These are phyloP conservation scores for Teratosphaeria zuluensis DNA, from an alignment of 2,329 filamentous ascomycete genomes.

Conservation along the genomic window DNA sequence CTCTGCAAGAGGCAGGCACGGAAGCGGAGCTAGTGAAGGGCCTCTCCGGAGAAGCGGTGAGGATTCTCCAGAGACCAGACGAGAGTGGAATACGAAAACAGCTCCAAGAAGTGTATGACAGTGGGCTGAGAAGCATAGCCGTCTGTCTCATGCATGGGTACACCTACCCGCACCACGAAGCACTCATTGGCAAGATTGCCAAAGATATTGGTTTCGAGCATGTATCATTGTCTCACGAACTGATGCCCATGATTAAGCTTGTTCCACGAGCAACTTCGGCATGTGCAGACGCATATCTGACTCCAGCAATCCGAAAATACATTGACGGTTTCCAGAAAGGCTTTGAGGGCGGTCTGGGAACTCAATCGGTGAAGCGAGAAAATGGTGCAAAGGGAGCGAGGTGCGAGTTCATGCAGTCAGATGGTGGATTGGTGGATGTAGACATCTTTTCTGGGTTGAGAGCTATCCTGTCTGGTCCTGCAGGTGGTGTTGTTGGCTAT, in stretches of 20 bases:
- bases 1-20: slow-evolving; percentile 35
- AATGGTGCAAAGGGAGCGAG: slow-evolving; percentile 58
- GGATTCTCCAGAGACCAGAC: slow-evolving; percentile 56
- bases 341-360: slow-evolving; percentile 71
- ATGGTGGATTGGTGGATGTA: slow-evolving; percentile 62
- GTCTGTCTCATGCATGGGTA: slow-evolving; percentile 90
- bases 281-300: slow-evolving; percentile 71
- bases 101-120: slow-evolving; percentile 57
- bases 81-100: slow-evolving; percentile 48
- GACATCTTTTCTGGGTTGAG: slow-evolving; percentile 74
- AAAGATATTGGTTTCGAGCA: slow-evolving; percentile 73
- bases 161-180: slow-evolving; percentile 80
- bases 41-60: slow-evolving; percentile 63
- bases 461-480: slow-evolving; percentile 79
- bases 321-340: slow-evolving; percentile 68
- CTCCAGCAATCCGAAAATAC: slow-evolving; percentile 69
- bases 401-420: slow-evolving; percentile 93
- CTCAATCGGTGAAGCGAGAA: slow-evolving; percentile 60
- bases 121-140: slow-evolving; percentile 70
- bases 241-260: slow-evolving; percentile 85
- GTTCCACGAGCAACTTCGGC: slow-evolving; percentile 67
- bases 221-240: slow-evolving; percentile 67
- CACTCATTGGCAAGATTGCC: slow-evolving; percentile 64
- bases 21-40: slow-evolving; percentile 56
- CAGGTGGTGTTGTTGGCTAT: slow-evolving; percentile 89